These are phyloP conservation scores for Raffaelea albimanens DNA, from an alignment of 2,329 filamentous ascomycete genomes.

Conservation along the genomic window DNA sequence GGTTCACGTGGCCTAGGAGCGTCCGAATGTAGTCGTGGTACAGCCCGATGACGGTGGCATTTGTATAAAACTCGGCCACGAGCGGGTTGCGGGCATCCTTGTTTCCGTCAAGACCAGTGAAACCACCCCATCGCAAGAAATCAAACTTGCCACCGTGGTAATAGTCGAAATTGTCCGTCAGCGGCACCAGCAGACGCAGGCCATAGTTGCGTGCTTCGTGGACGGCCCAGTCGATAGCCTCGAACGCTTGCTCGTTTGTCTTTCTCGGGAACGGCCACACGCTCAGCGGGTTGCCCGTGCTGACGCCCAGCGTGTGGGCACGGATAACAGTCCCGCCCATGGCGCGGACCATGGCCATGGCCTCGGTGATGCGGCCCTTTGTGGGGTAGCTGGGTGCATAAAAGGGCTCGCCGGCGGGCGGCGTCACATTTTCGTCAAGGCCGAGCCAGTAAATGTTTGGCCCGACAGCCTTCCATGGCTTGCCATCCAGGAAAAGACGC, in stretches of 20 bases:
- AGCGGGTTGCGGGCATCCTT: constrained; percentile 25
- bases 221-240: constrained; percentile 37
- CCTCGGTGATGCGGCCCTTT: constrained; percentile 33
- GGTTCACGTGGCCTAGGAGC: constrained; percentile 34
- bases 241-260: constrained; percentile 33
- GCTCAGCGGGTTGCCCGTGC: constrained; percentile 36
- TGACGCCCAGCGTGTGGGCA: constrained; percentile 35
- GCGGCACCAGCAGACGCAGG: constrained; percentile 31
- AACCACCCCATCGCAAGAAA: constrained; percentile 35
- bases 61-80: constrained; percentile 37
- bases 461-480: constrained; percentile 33
- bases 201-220: constrained; percentile 34
- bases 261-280: constrained; percentile 28
- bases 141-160: constrained; percentile 41
- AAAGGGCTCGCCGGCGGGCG: constrained; percentile 32
- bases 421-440: constrained; percentile 38
- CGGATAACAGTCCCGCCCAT: constrained; percentile 36
- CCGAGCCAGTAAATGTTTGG: constrained; percentile 41
- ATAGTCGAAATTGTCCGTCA: constrained; percentile 39
- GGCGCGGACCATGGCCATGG: constrained; percentile 32
- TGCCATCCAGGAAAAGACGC: constrained; percentile 24
- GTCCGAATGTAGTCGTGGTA: constrained; percentile 36
- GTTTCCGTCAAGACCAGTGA: constrained; percentile 26
- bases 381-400: constrained; percentile 36
- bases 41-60: constrained; percentile 27